Evolutionary conservation across 2,329 filamentous ascomycete genomes (phyloP), one percentile per base, ranked within the genome.

Genomic region (Phyllosticta ampelicida): DNA sequence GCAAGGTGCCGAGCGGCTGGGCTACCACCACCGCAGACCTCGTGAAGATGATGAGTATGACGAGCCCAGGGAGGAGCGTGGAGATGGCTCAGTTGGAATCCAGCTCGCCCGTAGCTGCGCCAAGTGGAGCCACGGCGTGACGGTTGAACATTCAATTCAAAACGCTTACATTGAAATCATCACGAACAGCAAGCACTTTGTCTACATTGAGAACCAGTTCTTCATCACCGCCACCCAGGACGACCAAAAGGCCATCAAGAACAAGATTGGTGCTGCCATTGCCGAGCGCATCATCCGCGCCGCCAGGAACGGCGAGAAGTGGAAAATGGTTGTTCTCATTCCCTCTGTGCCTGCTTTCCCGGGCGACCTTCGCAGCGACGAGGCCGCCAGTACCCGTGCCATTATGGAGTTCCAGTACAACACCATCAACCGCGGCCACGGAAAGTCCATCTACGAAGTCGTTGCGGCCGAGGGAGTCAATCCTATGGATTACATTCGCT

Each of bases 401-500:
- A 92, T 95, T 66, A 91, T 94, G 86, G 88, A 94, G 68, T 92
- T 87, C 70, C 89, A 94, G 68, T 92, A 94, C 73, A 78, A 83
- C 66, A 86, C 83, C 55, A 94, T 94, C 73, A 87, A 83, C 70
- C 83, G 88, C 36, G 87, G 87, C 29, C 30, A 60, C 16, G 87
- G 86, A 2, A 75, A 88, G 69, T 87, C 84, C 60, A 94, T 95
- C 68, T 85, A 91, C 67, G 87, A 91, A 69, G 78, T 78, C 51
- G 79, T 91, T 55, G 76, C 77, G 18, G 76, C 80, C 57, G 79
- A 80, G 29, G 87, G 88, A 9, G 78, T 90, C 54, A 78, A 92
- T 66, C 86, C 87, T 1, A 76, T 79, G 66, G 75, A 84, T 50
- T 94, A 91, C 72, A 88, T 95, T 64, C 79, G 84, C 54, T 94